Evolutionary conservation across 257 asterid species (phyloP).

Genomic region (Lithospermum erythrorhizon): DNA sequence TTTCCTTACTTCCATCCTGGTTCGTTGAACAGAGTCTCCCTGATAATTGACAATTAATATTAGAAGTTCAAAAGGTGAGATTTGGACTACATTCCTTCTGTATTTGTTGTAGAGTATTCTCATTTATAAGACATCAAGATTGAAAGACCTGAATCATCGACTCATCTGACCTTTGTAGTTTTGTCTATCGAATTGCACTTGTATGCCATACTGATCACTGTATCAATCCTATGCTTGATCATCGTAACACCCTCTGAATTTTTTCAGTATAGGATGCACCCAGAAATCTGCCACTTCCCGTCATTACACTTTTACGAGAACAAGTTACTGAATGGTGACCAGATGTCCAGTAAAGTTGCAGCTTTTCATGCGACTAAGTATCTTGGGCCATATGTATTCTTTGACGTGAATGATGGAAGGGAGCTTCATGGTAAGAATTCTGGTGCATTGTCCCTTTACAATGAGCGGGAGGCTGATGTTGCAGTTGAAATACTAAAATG

Average conservation of each 20-base stretch:
- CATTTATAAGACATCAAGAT: too few species aligned
- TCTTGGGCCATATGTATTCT: conserved; percentile 89
- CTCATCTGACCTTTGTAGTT: too few species aligned
- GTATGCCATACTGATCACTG: too few species aligned
- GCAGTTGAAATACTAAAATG: conserved; percentile 69
- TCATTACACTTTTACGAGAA: conserved; percentile 88
- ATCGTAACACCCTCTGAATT: conserved; percentile 12
- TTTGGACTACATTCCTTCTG: too few species aligned
- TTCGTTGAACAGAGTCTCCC: too few species aligned
- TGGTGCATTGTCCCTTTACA: conserved; percentile 61
- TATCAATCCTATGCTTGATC: neutral
- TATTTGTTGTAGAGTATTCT: too few species aligned
- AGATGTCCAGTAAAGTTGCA: conserved; percentile 50
- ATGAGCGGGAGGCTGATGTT: conserved; percentile 87
- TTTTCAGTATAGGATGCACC: conserved; percentile 99
- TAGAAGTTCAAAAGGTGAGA: too few species aligned
- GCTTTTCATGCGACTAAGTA: conserved; percentile 64
- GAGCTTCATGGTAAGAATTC: conserved; percentile 75
- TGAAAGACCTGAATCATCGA: too few species aligned
- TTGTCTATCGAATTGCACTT: too few species aligned
- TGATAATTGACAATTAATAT: too few species aligned
- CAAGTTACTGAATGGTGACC: conserved; percentile 76
- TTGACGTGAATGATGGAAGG: conserved; percentile 78
- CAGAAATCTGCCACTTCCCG: conserved; percentile 87
- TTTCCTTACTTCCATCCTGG: too few species aligned